Evolutionary conservation across 129 eudicot genomes (phyloP), one percentile per base, ranked within the genome.

Genomic region (Pseudognaphalium luteoalbum): DNA sequence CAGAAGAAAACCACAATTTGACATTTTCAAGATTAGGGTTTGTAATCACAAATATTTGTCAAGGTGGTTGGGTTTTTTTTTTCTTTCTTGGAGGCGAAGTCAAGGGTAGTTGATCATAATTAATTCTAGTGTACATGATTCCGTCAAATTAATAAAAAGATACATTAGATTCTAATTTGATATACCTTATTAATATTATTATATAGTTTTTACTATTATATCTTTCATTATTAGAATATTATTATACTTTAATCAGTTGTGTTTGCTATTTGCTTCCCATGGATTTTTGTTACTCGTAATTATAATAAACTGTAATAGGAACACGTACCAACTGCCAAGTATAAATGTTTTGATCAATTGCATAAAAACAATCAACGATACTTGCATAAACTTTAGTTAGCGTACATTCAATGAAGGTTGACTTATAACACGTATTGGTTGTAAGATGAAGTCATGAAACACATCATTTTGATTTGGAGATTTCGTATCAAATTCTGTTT

Each of bases 71-170:
- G 79, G 41, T 67, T 68, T 68, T 44, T 47, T 47, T 11, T 64
- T 64, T 71, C 67, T 65, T 52, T 71, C 67, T 71, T 80, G 11
- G 15, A 73, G 73, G 70, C 80, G 0, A 80, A 80, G 83, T 80
- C 83, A 67, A 80, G 73, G 75, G 80, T 74, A 42, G 83, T 74
- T 80, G 80, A 67, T 74, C 52, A 57, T 67, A 56, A 29, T 67
- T 74, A 68, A 66, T 73, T 66, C 10, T 15, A 7, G 33, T 39
- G 15, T 44, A 51, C 17, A 21, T 22, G 71, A 62, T 44, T 78
- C 20, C 54, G 15, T 66, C 64, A 32, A 52, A 14, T 33, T 6
- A 68, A 28, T 41, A 3, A 41, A 59, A 59, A 58, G 6, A 17
- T 7, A 58, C 33, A 77, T 58, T 6, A 14, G 17, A 66, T 66